phyloP scores from a whole-genome alignment of 441 rosid genomes.

The Eugenia klotzschiana region DNA sequence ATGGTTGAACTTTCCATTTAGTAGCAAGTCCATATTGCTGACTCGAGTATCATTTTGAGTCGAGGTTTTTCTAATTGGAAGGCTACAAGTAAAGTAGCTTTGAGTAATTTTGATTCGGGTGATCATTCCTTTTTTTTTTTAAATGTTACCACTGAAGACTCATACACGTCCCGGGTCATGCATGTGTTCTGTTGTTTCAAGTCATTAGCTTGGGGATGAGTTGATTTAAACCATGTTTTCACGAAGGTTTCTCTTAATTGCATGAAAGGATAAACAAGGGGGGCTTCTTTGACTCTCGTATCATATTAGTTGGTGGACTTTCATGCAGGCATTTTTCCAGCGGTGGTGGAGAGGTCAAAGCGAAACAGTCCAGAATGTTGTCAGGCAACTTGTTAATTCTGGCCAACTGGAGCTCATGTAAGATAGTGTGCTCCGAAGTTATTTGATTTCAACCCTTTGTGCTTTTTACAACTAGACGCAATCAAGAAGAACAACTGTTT shows the following conservation, averaged over 20 bases:
- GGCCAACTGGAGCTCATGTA: constrained; percentile 99
- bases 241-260: not conserved
- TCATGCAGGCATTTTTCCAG: constrained; percentile 82
- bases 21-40: not conserved
- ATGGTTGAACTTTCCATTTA: not conserved
- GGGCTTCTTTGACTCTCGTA: not conserved
- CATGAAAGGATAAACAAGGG: not conserved
- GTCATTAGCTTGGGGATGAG: not conserved
- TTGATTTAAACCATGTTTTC: not conserved
- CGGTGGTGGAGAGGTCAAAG: constrained; percentile 98
- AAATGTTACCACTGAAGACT: not conserved
- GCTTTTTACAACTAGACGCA: not conserved
- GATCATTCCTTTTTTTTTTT: not conserved
- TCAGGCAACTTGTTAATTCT: constrained; percentile 52
- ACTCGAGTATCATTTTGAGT: not conserved
- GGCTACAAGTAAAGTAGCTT: not conserved
- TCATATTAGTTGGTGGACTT: not conserved
- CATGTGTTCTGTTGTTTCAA: not conserved
- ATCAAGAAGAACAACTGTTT: not conserved
- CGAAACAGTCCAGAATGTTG: constrained; percentile 36
- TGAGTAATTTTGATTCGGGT: not conserved
- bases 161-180: not conserved
- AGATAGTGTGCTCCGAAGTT: not conserved
- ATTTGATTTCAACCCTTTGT: not conserved
- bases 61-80: not conserved